phyloP scores from a whole-genome alignment of 768 basidiomycete species.

The Boletus tylopilopsis region DNA sequence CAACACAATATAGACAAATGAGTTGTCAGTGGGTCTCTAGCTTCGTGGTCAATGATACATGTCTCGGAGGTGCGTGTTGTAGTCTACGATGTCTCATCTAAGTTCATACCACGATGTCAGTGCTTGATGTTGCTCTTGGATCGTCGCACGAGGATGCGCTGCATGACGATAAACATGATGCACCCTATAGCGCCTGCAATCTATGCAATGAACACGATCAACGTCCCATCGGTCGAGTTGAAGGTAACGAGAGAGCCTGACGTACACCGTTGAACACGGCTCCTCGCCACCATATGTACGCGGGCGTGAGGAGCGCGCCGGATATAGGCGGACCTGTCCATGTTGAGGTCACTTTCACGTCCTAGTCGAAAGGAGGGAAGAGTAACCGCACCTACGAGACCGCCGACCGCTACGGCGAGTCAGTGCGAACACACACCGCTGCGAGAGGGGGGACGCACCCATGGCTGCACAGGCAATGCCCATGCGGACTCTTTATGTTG shows the following conservation, averaged over 20 bases:
- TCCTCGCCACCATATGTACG: slow-evolving; percentile 57
- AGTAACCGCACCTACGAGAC: slow-evolving; percentile 17
- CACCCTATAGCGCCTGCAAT: slow-evolving; percentile 23
- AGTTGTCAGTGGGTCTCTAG: too few relatives aligned
- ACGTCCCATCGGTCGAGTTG: too few relatives aligned
- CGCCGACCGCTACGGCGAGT: slow-evolving; percentile 25
- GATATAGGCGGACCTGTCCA: slow-evolving; percentile 53
- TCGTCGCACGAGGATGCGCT: slow-evolving; percentile 15
- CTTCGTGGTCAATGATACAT: too few relatives aligned
- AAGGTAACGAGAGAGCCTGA: background rate
- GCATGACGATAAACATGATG: slow-evolving; percentile 26
- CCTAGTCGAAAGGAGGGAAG: too few relatives aligned
- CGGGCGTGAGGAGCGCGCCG: slow-evolving; percentile 49
- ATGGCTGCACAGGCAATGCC: slow-evolving; percentile 48
- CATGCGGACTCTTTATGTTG: slow-evolving; percentile 35
- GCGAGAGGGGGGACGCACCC: slow-evolving; percentile 28
- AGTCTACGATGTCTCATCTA: background rate
- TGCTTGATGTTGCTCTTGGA: background rate
- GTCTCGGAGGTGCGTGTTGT: background rate
- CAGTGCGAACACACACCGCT: too few relatives aligned
- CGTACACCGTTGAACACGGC: slow-evolving; percentile 49
- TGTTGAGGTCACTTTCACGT: too few relatives aligned
- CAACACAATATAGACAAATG: slow-evolving; percentile 10
- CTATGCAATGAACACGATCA: slow-evolving; percentile 9
- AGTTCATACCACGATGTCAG: background rate